Percentiles rank a stretch among this genome's conserved stretches.
phyloP scores from a whole-genome alignment of 1,284 basidiomycete species.

The Vanrija pseudolonga region DNA sequence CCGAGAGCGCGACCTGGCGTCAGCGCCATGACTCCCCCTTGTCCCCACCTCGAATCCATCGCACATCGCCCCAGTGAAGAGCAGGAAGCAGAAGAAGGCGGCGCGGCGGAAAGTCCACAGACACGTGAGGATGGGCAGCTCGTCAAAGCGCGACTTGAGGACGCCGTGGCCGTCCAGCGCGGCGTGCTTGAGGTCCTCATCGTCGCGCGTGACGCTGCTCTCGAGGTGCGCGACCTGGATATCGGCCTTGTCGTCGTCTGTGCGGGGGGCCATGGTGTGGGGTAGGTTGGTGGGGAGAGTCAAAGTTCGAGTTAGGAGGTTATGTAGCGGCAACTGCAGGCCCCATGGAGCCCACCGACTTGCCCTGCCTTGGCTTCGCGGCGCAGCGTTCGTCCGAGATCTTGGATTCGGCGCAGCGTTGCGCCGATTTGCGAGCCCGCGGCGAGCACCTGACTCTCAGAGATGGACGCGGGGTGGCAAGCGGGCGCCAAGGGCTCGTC shows the following conservation, averaged over 20 bases:
- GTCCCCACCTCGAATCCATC: conserved; percentile 19
- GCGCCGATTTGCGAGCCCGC: too few relatives aligned
- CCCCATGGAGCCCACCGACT: too few relatives aligned
- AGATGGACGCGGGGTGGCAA: too few relatives aligned
- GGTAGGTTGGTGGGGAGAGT: too few relatives aligned
- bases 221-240: conserved; percentile 3
- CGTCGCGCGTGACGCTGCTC: neutral
- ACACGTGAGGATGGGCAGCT: conserved; percentile 15
- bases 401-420: too few relatives aligned
- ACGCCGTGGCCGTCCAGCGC: conserved; percentile 2
- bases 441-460: too few relatives aligned
- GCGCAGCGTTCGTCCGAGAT: too few relatives aligned
- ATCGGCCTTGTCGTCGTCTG: neutral
- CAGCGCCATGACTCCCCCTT: neutral
- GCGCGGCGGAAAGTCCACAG: conserved; percentile 21
- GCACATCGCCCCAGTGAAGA: conserved; percentile 22
- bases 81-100: conserved; percentile 10
- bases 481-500: too few relatives aligned
- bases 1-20: conserved; percentile 7
- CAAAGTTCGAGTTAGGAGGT: too few relatives aligned
- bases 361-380: too few relatives aligned
- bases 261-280: too few relatives aligned
- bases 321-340: too few relatives aligned
- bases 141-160: conserved; percentile 19
- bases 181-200: neutral